Conservation (phyloP, 768 basidiomycete genomes). For the Boletus vermiculosoides region DNA sequence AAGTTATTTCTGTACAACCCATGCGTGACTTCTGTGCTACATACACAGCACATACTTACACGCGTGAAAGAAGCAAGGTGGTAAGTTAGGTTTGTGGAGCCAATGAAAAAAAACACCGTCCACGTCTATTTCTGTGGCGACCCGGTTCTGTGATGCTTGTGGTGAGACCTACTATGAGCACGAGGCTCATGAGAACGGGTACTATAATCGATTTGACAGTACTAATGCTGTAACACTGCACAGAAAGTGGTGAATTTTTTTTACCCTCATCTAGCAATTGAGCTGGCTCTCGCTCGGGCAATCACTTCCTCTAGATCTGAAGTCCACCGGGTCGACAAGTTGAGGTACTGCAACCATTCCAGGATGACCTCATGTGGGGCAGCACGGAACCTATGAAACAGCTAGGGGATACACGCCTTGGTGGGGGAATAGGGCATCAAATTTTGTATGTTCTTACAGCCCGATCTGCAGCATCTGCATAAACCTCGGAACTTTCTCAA, state of each 20-base stretch:
- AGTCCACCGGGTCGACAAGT: neutral
- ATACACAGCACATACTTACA: neutral
- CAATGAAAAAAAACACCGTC: neutral
- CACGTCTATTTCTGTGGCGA: neutral
- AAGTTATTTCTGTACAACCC: neutral
- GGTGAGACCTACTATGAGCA: neutral
- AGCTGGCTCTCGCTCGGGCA: neutral
- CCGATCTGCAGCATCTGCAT: neutral
- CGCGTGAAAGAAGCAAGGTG: constrained; percentile 4
- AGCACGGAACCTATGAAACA: neutral
- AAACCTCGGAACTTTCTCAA: neutral
- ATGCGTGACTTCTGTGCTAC: neutral
- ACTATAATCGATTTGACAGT: too few relatives aligned
- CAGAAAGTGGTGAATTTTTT: too few relatives aligned
- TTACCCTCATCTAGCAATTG: neutral
- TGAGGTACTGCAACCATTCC: neutral
- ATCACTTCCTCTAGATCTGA: neutral
- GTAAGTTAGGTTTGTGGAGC: neutral
- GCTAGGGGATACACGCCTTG: neutral
- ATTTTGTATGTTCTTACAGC: neutral
- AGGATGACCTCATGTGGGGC: neutral
- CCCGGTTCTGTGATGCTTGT: neutral
- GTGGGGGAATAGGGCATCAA: too few relatives aligned
- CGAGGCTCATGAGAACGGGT: neutral
- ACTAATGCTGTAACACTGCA: neutral